Evolutionary conservation across 495 filamentous ascomycete species (phyloP).

Genomic region (Poronia punctata): DNA sequence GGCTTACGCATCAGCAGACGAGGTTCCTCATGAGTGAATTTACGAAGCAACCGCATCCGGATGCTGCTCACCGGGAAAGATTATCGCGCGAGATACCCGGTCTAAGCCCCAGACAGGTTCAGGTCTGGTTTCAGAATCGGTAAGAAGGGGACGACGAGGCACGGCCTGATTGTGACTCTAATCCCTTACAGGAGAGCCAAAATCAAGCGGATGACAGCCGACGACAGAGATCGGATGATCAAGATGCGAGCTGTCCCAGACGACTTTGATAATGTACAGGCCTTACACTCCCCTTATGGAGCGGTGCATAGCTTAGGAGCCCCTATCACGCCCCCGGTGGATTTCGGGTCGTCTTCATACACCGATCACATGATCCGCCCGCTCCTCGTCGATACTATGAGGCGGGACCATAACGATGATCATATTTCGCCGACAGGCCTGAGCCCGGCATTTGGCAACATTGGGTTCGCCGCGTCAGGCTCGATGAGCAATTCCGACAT

Average conservation of each 20-base stretch:
- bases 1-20: constrained; percentile 94
- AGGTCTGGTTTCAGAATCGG: constrained; percentile 99
- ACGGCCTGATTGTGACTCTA: constrained; percentile 11
- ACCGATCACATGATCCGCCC: constrained; percentile 52
- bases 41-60: constrained; percentile 88
- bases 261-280: constrained; percentile 87
- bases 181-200: constrained; percentile 69
- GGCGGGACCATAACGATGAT: constrained; percentile 47
- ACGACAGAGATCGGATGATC: constrained; percentile 90
- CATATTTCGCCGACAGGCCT: constrained; percentile 57
- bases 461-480: constrained; percentile 48
- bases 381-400: constrained; percentile 53
- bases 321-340: constrained; percentile 51
- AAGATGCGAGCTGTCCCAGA: constrained; percentile 88
- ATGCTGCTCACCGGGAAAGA: constrained; percentile 85
- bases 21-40: constrained; percentile 97
- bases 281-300: constrained; percentile 70
- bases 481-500: constrained; percentile 42
- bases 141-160: not conserved
- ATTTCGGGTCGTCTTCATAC: constrained; percentile 42
- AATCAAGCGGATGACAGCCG: constrained; percentile 85
- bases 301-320: constrained; percentile 49
- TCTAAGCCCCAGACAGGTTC: constrained; percentile 86
- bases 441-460: constrained; percentile 54
- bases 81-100: constrained; percentile 90